Conservation (phyloP, 148 eudicot species). For the Gaultheria prostrata region DNA sequence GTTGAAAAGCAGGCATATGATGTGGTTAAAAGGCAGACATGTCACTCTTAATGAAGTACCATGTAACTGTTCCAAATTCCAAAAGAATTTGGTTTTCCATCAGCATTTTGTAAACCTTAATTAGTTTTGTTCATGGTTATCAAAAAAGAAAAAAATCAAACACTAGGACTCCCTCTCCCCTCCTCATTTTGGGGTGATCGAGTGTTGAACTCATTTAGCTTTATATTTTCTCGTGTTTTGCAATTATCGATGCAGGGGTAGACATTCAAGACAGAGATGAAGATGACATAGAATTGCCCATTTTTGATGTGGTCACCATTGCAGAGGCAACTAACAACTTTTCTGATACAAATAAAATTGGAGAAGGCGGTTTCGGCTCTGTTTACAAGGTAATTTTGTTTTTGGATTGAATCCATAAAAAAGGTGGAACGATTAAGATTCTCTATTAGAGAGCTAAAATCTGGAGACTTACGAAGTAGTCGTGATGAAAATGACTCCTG, state of each 20-base stretch:
- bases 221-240: background rate
- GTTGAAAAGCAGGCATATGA: background rate
- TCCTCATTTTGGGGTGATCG: too few species aligned
- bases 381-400: background rate
- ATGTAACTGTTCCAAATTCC: too few species aligned
- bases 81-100: too few species aligned
- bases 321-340: constrained; percentile 4
- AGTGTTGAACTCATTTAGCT: background rate
- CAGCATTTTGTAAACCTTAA: too few species aligned
- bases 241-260: background rate
- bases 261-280: background rate
- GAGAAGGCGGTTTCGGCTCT: constrained; percentile 6
- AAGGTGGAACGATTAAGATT: background rate
- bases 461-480: background rate
- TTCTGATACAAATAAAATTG: constrained; percentile 12
- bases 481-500: background rate
- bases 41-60: background rate
- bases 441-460: background rate
- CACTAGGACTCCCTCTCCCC: too few species aligned
- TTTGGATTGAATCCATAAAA: background rate
- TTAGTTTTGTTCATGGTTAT: too few species aligned
- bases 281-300: background rate
- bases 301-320: background rate
- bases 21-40: too few species aligned
- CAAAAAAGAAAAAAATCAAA: too few species aligned